Evolutionary conservation across 306 rosid species (phyloP).

Genomic region (Rosa lucieae): DNA sequence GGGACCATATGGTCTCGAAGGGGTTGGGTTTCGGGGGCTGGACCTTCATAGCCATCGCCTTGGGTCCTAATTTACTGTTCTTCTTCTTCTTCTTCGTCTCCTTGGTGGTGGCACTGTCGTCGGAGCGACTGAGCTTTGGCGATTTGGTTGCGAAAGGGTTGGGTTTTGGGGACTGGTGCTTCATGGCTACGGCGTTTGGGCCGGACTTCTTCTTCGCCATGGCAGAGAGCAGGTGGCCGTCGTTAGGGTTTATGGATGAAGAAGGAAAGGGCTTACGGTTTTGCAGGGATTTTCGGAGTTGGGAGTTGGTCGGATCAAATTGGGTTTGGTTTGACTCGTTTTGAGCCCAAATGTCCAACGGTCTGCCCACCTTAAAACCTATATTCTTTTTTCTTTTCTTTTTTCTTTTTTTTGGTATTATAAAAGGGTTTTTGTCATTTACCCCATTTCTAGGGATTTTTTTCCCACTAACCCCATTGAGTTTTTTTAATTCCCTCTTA

Average conservation of each 20-base stretch:
- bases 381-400: too few relatives aligned
- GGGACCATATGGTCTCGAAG: constrained; percentile 82
- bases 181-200: constrained; percentile 61
- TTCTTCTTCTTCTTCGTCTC: constrained; percentile 32
- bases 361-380: too few relatives aligned
- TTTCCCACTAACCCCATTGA: too few relatives aligned
- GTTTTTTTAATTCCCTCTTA: too few relatives aligned
- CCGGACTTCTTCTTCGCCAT: constrained; percentile 47
- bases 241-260: constrained; percentile 26
- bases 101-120: not conserved
- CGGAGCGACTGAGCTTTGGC: not conserved
- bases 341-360: not conserved
- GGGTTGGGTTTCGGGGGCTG: constrained; percentile 58
- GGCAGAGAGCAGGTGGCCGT: not conserved
- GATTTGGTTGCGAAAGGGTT: constrained; percentile 59
- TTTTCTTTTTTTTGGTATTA: too few relatives aligned
- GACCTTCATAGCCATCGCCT: constrained; percentile 60
- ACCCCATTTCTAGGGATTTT: too few relatives aligned
- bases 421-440: too few relatives aligned
- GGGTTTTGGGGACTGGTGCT: constrained; percentile 44
- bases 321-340: not conserved
- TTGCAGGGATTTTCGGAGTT: constrained; percentile 6
- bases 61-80: constrained; percentile 55
- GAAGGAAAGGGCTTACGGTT: constrained; percentile 27
- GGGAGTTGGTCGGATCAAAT: not conserved